Evolutionary conservation across 805 yeast genomes (phyloP), one percentile per base, ranked within the genome.

Genomic region (Millerozyma acaciae): DNA sequence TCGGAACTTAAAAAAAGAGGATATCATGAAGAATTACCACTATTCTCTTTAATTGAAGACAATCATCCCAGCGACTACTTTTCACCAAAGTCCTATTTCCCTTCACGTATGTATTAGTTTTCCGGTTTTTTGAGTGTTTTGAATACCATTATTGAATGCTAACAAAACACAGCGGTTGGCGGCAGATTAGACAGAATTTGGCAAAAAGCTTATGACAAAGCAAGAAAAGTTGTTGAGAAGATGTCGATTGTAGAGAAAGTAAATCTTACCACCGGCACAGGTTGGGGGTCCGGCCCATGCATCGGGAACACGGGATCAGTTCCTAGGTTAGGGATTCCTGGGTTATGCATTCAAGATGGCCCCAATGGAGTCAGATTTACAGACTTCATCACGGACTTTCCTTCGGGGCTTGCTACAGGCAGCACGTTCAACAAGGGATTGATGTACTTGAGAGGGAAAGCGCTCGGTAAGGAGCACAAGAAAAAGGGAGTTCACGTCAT

Each of bases 271-370:
- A 73, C 81, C 3, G 84, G 83, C 12, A 75, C 76, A 9, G 80
- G 80, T 13, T 76, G 79, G 75, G 77, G 77, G 2, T 64, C 75
- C 18, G 81, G 80, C 5, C 78, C 78, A 2, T 74, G 81, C 48
- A 64, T 75, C 21, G 83, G 82, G 1, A 78, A 76, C 45, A 75
- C 81, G 0, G 82, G 82, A 0, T 59, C 72, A 5, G 69, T 76
- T 28, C 78, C 77, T 15, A 53, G 81, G 19, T 55, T 76, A 17
- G 74, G 72, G 6, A 71, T 76, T 33, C 75, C 76, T 3, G 63
- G 72, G 7, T 50, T 78, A 9, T 78, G 84, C 43, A 59, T 76
- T 18, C 82, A 77, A 44, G 82, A 78, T 55, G 81, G 80, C 4
- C 80, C 81, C 5, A 67, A 71, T 40, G 84, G 84, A 7, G 75